Percentiles rank a stretch among this genome's conserved stretches.
Conservation (phyloP, 306 rosid genomes). For the Trichosanthes cucumerina region DNA sequence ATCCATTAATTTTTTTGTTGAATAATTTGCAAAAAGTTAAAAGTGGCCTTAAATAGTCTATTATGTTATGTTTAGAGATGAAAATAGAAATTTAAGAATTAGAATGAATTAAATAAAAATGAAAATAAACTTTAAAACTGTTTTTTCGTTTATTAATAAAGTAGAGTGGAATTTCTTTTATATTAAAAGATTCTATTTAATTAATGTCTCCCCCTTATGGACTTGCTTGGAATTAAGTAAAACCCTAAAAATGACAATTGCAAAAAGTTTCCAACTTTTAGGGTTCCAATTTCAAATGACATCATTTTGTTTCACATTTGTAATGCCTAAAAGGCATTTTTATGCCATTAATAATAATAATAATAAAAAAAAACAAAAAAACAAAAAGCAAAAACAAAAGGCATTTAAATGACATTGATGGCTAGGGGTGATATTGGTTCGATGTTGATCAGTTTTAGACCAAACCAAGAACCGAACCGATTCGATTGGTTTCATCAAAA, state of each 20-base stretch:
- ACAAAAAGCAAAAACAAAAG: too few species aligned
- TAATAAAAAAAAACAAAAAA: too few species aligned
- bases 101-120: background rate
- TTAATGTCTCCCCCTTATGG: background rate
- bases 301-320: background rate
- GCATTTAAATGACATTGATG: background rate
- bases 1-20: too few species aligned
- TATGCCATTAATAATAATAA: too few species aligned
- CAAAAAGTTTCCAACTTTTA: conserved; percentile 1
- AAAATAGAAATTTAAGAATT: too few species aligned
- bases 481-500: too few species aligned
- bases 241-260: background rate
- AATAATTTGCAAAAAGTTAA: background rate
- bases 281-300: background rate
- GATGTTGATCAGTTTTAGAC: too few species aligned
- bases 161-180: background rate
- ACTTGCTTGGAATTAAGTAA: background rate
- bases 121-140: background rate
- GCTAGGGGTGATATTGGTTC: too few species aligned
- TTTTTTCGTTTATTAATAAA: background rate
- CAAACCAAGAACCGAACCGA: too few species aligned
- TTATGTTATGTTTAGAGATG: too few species aligned
- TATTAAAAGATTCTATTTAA: background rate
- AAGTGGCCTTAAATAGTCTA: too few species aligned
- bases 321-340: background rate